Evolutionary conservation across 345 rosid species (phyloP).

Genomic region (Anastatica hierochuntica): DNA sequence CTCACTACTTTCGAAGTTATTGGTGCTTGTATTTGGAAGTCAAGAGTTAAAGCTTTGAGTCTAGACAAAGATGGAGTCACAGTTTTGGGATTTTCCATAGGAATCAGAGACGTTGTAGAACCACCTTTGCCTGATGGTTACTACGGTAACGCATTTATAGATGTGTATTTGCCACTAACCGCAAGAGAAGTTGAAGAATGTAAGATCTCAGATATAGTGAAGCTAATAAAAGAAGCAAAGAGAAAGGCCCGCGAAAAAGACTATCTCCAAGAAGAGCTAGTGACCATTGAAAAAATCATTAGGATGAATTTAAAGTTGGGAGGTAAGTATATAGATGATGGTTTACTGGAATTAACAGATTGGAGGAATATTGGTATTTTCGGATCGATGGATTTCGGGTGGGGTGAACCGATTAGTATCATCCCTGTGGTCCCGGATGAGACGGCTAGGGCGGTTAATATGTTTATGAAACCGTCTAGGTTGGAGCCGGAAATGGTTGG

Average conservation of each 20-base stretch:
- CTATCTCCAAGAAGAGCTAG: conserved; percentile 9
- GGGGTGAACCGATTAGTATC: conserved; percentile 15
- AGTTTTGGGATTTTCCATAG: background rate
- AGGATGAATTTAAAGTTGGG: background rate
- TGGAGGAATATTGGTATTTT: conserved; percentile 13
- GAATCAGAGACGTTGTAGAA: conserved; percentile 1
- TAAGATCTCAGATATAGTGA: conserved; percentile 1
- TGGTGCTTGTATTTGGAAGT: conserved; percentile 15
- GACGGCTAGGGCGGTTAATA: background rate
- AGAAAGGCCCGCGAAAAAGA: conserved; percentile 1
- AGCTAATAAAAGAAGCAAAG: conserved; percentile 15
- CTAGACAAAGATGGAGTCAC: conserved; percentile 15
- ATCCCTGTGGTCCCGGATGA: conserved; percentile 10
- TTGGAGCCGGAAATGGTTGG: conserved; percentile 7
- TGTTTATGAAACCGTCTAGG: conserved; percentile 12
- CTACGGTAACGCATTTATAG: conserved; percentile 16
- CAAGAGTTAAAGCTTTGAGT: conserved; percentile 13
- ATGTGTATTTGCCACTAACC: conserved; percentile 6
- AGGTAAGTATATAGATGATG: conserved; percentile 10
- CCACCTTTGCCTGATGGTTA: conserved; percentile 18
- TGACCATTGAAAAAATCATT: background rate
- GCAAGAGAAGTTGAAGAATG: conserved; percentile 7
- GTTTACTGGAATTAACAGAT: conserved; percentile 1
- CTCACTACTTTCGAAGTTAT: conserved; percentile 14
- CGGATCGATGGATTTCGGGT: conserved; percentile 21